Evolutionary conservation across 306 rosid genomes (phyloP).

Genomic region (Cicer cuneatum): DNA sequence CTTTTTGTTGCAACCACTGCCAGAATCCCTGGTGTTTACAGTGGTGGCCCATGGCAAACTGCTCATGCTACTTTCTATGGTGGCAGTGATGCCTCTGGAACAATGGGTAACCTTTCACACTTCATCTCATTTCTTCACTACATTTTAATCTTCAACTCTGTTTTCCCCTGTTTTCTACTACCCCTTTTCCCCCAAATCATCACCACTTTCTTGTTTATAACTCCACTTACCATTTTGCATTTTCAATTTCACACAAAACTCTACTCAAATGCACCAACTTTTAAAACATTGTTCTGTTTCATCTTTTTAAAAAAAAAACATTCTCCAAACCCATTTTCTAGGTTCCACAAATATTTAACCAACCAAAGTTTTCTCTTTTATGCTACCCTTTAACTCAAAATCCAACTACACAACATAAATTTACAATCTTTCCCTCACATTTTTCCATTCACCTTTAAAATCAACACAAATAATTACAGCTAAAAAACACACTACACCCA

Average conservation of each 20-base stretch:
- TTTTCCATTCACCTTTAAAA: background rate
- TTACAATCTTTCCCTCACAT: background rate
- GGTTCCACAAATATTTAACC: background rate
- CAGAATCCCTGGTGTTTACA: slow-evolving; percentile 75
- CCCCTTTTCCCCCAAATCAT: slow-evolving; percentile 24
- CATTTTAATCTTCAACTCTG: too few relatives aligned
- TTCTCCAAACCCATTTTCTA: slow-evolving; percentile 5
- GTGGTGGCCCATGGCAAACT: slow-evolving; percentile 73
- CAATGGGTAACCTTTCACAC: slow-evolving; percentile 68
- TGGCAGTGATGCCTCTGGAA: slow-evolving; percentile 97
- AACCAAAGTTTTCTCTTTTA: background rate
- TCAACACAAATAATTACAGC: background rate
- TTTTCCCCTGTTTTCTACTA: slow-evolving; percentile 9
- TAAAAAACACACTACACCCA: too few relatives aligned
- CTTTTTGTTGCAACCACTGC: slow-evolving; percentile 59
- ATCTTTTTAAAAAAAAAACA: background rate
- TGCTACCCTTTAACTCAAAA: background rate
- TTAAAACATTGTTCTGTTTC: background rate
- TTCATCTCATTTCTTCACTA: too few relatives aligned
- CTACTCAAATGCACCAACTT: background rate
- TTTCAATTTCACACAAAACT: background rate
- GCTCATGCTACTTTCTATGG: slow-evolving; percentile 99
- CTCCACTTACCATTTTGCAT: slow-evolving; percentile 1
- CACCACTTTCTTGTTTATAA: background rate
- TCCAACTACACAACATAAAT: background rate